Evolutionary conservation across 441 rosid genomes (phyloP), one percentile per base, ranked within the genome.

Genomic region (Gossypium trilobum): DNA sequence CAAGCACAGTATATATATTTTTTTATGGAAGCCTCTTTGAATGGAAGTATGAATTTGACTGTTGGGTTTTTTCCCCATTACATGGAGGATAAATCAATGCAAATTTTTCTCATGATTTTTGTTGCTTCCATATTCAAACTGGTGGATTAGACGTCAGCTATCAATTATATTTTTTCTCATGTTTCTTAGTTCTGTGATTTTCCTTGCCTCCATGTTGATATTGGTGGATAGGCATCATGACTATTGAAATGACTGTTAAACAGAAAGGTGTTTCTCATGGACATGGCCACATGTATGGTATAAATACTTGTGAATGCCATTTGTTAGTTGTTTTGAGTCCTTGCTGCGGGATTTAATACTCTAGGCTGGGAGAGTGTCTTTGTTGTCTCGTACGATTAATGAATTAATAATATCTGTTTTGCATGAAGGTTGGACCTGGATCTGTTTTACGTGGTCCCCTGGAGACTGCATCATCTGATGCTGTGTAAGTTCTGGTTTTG

Each of bases 361-460:
- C 22, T 70, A 22, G 25, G 50, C 51, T 64, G 22, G 48, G 16
- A 58, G 56, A 33, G 39, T 27, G 4, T 68, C 57, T 70, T 64
- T 16, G 20, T 63, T 19, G 55, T 65, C 8, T 27, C 33, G 17
- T 25, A 8, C 42, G 31, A 46, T 61, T 57, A 5, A 19, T 27
- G 27, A 25, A 14, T 76, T 66, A 44, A 27, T 23, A 22, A 8
- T 59, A 73, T 58, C 27, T 80, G 46, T 62, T 78, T 72, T 71
- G 51, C 52, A 13, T 85, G 83, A 81, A 96, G 99, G 91, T 96
- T 77, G 98, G 97, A 63, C 92, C 93, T 52, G 97, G 89, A 77
- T 89, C 99, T 79, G 71, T 86, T 80, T 84, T 96, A 85, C 92
- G 90, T 80, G 97, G 97, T 82, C 99, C 97, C 72, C 81, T 91